Evolutionary conservation across 768 basidiomycete genomes (phyloP), one percentile per base, ranked within the genome.

Genomic region (Russula sp.): DNA sequence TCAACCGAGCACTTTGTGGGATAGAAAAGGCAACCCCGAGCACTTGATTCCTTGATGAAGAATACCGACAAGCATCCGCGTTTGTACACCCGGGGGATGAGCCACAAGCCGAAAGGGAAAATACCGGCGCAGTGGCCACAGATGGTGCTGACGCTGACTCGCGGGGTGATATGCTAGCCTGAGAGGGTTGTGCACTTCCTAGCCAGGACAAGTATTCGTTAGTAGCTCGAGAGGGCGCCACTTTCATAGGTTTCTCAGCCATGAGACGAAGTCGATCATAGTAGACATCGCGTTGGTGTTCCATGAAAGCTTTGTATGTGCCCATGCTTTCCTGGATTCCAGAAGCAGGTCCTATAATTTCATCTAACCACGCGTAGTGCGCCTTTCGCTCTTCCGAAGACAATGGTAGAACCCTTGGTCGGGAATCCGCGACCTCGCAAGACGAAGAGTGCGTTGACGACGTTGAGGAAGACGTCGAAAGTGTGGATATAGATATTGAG

Each of bases 231-330:
- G 53, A 20, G 4, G 9, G 47, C 39, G 22, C 22, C 48, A 40
- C 42, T 31, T 55, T 60, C 9, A n/a, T 35, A 20, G 58, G 47
- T 51, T 37, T 58, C 20, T 64, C 63, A 6, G 63, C 48, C 22
- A 55, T 45, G 32, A 40, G 32, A 22, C 49, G 11, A 59, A 81
- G 71, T 11, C 75, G 75, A 59, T 84, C 78, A 62, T 77, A 83
- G 70, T 80, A 83, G 35, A 76, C 72, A 61, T 75, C 75, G 27
- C 75, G 73, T 66, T 76, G 79, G 55, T 78, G 75, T 57, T 78
- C 74, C 83, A 83, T 84, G 66, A 78, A 77, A 54, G 75, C 72
- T 63, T 74, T 75, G 69, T 86, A 85, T 9, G 79, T 78, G 22
- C 81, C 82, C 61, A 79, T 76, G 49, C 75, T 77, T 69, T 85